Base-by-base conservation (phyloP, 1,139 yeast genomes). In the Pichia sp. region DNA sequence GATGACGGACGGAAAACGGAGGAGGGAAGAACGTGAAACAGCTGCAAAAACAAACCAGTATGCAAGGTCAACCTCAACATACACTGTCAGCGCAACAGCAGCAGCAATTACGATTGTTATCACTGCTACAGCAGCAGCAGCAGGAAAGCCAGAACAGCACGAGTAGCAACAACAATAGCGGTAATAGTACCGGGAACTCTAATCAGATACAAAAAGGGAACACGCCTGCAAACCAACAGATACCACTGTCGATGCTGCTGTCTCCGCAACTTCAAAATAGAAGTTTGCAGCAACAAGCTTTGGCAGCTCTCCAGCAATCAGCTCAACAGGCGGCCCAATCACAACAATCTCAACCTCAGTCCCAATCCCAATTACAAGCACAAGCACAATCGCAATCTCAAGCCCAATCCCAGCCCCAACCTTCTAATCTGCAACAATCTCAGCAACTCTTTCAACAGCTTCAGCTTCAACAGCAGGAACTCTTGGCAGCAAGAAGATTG, bases 191-290 rank as follows among this genome's bases (percentile, higher is more conserved):
- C 10, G 14, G 16, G 6, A 16, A 6, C 40, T 12, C 48, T 12
- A 27, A 27, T 16, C 46, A 45, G 14, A 40, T 36, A 38, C 41
- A 33, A 4, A 49, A 41, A 30, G 45, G 42, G n/a, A 27, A 34
- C 16, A 46, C 20, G 7, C 49, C 48, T 20, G 17, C 16, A 16
- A 57, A 56, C 41, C 66, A 61, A 16, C 64, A 64, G 17, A 43
- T 60, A 31, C 66, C 64, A 4, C 42, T 63, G 33, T 62, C 64
- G 16, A 59, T 64, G 64, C 59, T 66, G 64, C 58, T 65, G 60
- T 66, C 70, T 12, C 69, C 69, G 2, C 69, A 65, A 52, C 48
- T 61, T 8, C 68, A 65, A 51, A 64, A 61, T 53, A 56, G 68
- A 48, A 60, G 60, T 12, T 48, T 64, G 20, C 68, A 62, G 45